phyloP scores from a whole-genome alignment of 1,284 basidiomycete species.

The Rhodotorula sp. region DNA sequence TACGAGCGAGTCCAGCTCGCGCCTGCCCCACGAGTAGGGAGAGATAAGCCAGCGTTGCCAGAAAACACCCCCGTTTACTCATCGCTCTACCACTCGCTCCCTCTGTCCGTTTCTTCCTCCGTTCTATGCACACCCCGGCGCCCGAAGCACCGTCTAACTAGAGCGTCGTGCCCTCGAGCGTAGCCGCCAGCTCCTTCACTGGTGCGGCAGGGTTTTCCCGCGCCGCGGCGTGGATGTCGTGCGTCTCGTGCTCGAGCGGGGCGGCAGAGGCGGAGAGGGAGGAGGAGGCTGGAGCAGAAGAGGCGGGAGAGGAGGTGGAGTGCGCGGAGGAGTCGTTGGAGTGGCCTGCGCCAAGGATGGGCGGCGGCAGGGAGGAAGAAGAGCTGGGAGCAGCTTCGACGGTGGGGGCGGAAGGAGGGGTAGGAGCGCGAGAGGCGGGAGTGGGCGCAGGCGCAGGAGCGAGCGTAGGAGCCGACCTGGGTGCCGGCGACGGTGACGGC shows the following conservation, averaged over 20 bases:
- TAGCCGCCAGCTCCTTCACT: slow-evolving; percentile 30
- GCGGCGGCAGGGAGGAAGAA: background rate
- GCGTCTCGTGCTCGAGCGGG: slow-evolving; percentile 2
- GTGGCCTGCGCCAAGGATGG: background rate
- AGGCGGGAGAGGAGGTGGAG: background rate
- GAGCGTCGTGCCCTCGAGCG: slow-evolving; percentile 28
- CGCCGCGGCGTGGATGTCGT: slow-evolving; percentile 26
- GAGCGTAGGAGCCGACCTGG: too few species aligned
- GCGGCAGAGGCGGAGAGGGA: too few species aligned
- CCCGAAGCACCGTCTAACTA: too few species aligned
- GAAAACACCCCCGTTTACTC: too few species aligned
- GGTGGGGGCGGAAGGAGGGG: background rate
- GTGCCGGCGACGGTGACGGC: too few species aligned
- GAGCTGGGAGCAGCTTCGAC: background rate
- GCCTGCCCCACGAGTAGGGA: too few species aligned
- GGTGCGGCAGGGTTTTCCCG: slow-evolving; percentile 25
- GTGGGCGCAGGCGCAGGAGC: background rate
- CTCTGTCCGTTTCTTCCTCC: too few species aligned
- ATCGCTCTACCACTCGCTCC: too few species aligned
- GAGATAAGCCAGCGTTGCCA: too few species aligned
- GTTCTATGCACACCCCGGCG: too few species aligned
- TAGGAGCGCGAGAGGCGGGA: background rate
- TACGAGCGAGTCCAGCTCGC: too few species aligned
- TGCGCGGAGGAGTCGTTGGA: background rate
- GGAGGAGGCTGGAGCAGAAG: too few species aligned